These are phyloP conservation scores for Aspergillus sclerotialis DNA, from an alignment of 2,329 filamentous ascomycete genomes.

Conservation along the genomic window DNA sequence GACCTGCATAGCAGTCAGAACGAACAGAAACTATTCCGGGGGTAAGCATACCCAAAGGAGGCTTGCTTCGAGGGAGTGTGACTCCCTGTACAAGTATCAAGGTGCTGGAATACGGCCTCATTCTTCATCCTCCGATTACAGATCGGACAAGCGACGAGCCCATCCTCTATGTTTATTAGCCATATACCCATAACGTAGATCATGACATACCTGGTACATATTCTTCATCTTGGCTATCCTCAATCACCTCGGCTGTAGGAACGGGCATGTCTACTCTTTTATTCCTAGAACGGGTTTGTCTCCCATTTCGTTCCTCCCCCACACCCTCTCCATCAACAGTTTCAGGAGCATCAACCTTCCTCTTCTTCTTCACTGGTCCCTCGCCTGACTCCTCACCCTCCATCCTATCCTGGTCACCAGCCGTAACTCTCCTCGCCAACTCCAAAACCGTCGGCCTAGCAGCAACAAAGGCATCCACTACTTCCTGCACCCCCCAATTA, in stretches of 20 bases:
- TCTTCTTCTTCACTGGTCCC: conserved; percentile 25
- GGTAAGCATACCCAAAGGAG: conserved; percentile 20
- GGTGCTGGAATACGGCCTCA: conserved; percentile 67
- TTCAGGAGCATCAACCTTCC: conserved; percentile 24
- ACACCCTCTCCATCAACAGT: conserved; percentile 33
- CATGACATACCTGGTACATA: conserved; percentile 25
- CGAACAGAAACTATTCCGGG: conserved; percentile 7
- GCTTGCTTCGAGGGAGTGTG: conserved; percentile 10
- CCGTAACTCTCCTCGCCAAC: conserved; percentile 54
- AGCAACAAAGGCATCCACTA: conserved; percentile 69
- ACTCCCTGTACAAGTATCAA: conserved; percentile 57
- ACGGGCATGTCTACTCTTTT: conserved; percentile 10
- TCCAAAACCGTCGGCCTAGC: conserved; percentile 57
- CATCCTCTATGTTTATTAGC: conserved; percentile 51
- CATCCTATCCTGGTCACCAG: conserved; percentile 49
- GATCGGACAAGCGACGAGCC: conserved; percentile 75
- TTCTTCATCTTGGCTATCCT: conserved; percentile 37
- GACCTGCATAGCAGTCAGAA: conserved; percentile 18
- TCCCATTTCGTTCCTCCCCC: conserved; percentile 25
- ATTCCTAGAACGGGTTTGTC: conserved; percentile 30
- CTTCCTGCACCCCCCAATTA: conserved; percentile 79
- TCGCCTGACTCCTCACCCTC: conserved; percentile 32
- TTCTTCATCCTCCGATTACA: conserved; percentile 76
- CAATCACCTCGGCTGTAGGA: conserved; percentile 22
- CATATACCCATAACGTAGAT: neutral